Evolutionary conservation across 192 early-diverging fungal genomes (phyloP), one percentile per base, ranked within the genome.

Genomic region (Coemansia sp.): DNA sequence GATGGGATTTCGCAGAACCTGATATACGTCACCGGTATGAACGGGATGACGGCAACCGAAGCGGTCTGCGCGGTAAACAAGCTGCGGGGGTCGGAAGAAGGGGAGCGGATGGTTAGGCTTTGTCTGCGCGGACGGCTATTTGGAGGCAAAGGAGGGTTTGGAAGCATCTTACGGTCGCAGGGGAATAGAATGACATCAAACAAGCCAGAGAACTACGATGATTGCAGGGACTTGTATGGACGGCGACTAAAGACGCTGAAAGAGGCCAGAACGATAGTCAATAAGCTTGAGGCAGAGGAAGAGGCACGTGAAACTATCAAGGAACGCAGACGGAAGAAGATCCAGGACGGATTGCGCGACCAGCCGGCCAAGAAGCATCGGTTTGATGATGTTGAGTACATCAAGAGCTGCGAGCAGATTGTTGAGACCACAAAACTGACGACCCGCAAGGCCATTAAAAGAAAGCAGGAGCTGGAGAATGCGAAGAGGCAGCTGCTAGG

Each of bases 101-200:
- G 42, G 9, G 37, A 36, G 10, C 57, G 48, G 37, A 19, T 52
- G 19, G 49, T 67, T 16, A 72, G 80, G 71, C 66, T 82, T 15
- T 46, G 61, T 7, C 43, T 82, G 46, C 68, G 55, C 5, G 57
- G 62, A 15, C 74, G 80, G 1, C 10, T 94, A 16, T 64, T 75
- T 5, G 95, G 95, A 32, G 95, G 95, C n/a, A 97, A 97, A 63
- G 98, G 98, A 45, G 98, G 98, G 18, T 99, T 99, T 75, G 98
- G 98, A 15, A 91, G 89, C 66, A 93, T 93, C 85, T 80, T 99
- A 67, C 88, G 95, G 68, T 92, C 95, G 0, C 94, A 96, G 72
- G 96, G 96, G 65, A 95, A 88, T 49, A 87, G 89, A 41, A 96
- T 94, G 92, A 84, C 89, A 39, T 85, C 91, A 18, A 88, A 94